These are phyloP conservation scores for Xylaria venustula DNA, from an alignment of 495 filamentous ascomycete species.

Conservation along the genomic window DNA sequence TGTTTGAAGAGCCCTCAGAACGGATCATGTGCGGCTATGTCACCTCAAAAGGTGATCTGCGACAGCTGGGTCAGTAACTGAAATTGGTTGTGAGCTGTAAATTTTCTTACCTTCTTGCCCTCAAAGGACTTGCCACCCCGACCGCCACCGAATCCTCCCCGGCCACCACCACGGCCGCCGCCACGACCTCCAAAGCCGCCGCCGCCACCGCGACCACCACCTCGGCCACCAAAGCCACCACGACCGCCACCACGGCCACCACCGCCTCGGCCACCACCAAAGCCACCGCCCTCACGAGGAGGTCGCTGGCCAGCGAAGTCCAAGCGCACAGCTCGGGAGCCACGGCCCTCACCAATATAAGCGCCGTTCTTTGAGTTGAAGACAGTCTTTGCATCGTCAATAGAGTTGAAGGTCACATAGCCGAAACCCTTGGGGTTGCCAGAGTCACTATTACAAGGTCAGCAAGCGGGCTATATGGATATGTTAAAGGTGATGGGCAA, in stretches of 20 bases:
- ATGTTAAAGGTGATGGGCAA: constrained; percentile 4
- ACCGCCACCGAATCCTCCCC: constrained; percentile 44
- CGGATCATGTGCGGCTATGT: constrained; percentile 36
- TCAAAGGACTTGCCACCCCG: constrained; percentile 59
- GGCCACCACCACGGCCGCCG: constrained; percentile 37
- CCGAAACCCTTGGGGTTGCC: constrained; percentile 93
- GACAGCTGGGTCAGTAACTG: background rate
- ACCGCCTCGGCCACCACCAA: constrained; percentile 45
- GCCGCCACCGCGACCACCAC: constrained; percentile 45
- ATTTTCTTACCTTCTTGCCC: constrained; percentile 68
- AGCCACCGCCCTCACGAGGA: constrained; percentile 52
- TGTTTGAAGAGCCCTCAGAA: constrained; percentile 43
- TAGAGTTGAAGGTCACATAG: constrained; percentile 79
- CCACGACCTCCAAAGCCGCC: constrained; percentile 43
- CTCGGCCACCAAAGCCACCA: constrained; percentile 44
- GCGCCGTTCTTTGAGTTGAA: constrained; percentile 72
- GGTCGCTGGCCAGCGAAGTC: constrained; percentile 84
- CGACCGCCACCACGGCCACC: constrained; percentile 46
- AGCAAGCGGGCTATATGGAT: constrained; percentile 24
- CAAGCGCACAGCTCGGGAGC: constrained; percentile 71
- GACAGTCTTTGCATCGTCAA: constrained; percentile 82
- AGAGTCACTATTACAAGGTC: constrained; percentile 59
- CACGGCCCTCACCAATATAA: constrained; percentile 61
- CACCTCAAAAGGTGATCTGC: constrained; percentile 69
- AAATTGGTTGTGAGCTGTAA: background rate